Percentiles rank a stretch among this genome's conserved stretches.
Conservation (phyloP, 2,329 filamentous ascomycete genomes). For the Ceratocystis ficicola region DNA sequence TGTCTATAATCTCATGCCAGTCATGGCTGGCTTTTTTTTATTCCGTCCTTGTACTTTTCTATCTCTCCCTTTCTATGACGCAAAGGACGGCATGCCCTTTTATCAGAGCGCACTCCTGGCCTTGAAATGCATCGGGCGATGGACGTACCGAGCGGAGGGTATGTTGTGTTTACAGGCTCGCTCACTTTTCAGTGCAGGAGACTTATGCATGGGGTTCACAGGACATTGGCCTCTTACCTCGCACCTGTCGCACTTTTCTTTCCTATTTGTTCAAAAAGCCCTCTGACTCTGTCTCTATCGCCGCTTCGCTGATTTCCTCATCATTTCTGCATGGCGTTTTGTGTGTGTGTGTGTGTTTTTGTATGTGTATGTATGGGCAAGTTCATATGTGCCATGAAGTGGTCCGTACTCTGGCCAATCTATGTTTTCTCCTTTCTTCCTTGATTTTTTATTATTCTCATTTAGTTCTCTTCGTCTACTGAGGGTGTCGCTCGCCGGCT, state of each 20-base stretch:
- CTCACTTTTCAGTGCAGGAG: no score
- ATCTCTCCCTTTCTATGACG: constrained; percentile 4
- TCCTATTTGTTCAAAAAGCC: not conserved
- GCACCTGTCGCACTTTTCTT: not conserved
- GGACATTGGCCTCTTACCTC: no score
- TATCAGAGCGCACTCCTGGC: not conserved
- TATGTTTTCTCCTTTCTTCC: not conserved
- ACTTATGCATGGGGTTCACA: no score
- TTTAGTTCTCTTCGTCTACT: not conserved
- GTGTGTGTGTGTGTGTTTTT: not conserved
- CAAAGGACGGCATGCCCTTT: constrained; percentile 8
- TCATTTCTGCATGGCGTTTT: constrained; percentile 15
- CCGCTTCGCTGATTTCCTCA: not conserved
- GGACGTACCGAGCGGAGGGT: no score
- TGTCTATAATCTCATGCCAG: not conserved
- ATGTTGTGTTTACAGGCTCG: no score
- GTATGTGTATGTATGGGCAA: constrained; percentile 13
- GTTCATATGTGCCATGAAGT: no score
- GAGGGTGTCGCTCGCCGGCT: not conserved
- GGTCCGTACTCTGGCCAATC: not conserved
- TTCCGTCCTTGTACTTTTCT: not conserved
- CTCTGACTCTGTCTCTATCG: not conserved
- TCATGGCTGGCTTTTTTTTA: not conserved
- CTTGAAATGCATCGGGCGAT: not conserved
- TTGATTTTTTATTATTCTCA: not conserved